Evolutionary conservation across 1,284 basidiomycete species (phyloP).

Genomic region (Heterobasidion irregulare): DNA sequence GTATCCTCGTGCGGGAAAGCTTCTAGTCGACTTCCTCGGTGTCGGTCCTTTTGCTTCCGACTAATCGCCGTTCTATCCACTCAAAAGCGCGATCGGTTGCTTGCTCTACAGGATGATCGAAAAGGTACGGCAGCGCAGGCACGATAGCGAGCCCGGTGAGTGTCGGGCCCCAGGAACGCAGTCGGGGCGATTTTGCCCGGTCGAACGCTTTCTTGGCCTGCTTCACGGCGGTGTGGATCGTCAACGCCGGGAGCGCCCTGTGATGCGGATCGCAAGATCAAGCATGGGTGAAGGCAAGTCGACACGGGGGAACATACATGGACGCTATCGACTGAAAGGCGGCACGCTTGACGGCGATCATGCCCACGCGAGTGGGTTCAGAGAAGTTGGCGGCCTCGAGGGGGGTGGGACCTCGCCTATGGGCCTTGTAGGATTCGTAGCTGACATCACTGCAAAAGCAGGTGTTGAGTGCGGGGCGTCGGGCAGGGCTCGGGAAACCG

Average conservation of each 20-base stretch:
- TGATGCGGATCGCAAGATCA: neutral
- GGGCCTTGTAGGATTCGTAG: slow-evolving; percentile 89
- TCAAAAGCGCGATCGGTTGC: slow-evolving; percentile 57
- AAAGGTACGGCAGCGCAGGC: slow-evolving; percentile 75
- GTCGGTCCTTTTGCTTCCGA: neutral
- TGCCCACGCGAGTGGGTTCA: slow-evolving; percentile 63
- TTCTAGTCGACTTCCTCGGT: neutral
- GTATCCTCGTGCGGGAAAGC: too few relatives aligned
- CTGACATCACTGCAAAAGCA: slow-evolving; percentile 65
- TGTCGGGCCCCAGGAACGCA: slow-evolving; percentile 80
- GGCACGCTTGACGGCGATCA: slow-evolving; percentile 71
- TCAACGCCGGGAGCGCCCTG: slow-evolving; percentile 73
- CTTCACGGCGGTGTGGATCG: slow-evolving; percentile 79
- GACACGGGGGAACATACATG: slow-evolving; percentile 45
- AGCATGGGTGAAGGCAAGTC: neutral
- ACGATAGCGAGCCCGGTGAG: slow-evolving; percentile 72
- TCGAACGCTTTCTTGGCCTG: slow-evolving; percentile 73
- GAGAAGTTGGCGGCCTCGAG: slow-evolving; percentile 73
- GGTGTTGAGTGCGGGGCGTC: neutral
- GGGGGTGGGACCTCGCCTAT: slow-evolving; percentile 62
- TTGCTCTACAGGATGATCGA: slow-evolving; percentile 76
- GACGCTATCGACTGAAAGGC: slow-evolving; percentile 87
- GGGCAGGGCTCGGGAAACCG: slow-evolving; percentile 13
- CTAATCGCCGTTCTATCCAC: slow-evolving; percentile 45
- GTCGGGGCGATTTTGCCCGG: slow-evolving; percentile 50